Conservation (phyloP, 352 stramenopile genomes). For the Aphanomyces astaci region DNA sequence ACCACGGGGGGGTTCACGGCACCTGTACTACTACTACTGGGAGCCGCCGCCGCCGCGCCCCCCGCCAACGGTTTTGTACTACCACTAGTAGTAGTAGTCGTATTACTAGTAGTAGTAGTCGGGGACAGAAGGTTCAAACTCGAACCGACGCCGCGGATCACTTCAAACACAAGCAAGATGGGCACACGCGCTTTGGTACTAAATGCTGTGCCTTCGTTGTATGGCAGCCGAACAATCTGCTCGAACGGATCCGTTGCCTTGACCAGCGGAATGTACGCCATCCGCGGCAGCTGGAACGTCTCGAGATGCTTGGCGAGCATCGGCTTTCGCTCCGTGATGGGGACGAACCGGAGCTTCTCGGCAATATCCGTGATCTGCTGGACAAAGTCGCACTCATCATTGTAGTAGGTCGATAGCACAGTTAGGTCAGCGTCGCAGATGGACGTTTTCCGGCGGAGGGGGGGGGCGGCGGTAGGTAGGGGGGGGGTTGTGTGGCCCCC, state of each 20-base stretch:
- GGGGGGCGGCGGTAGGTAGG: constrained; percentile 34
- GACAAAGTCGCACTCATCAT: constrained; percentile 82
- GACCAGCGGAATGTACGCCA: constrained; percentile 81
- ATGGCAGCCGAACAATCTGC: constrained; percentile 75
- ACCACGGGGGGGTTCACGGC: neutral
- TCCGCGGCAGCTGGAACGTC: constrained; percentile 74
- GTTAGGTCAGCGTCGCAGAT: constrained; percentile 79
- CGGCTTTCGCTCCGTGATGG: constrained; percentile 68
- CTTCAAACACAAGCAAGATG: constrained; percentile 84
- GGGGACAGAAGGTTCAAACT: constrained; percentile 21
- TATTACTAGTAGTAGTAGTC: too few species aligned
- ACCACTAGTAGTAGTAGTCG: too few species aligned
- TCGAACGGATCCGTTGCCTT: constrained; percentile 85
- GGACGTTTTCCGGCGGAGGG: constrained; percentile 30
- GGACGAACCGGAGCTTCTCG: constrained; percentile 74
- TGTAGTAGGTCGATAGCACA: constrained; percentile 74
- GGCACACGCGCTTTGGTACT: constrained; percentile 80
- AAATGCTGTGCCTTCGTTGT: constrained; percentile 81
- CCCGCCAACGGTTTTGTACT: neutral
- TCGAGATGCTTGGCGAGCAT: constrained; percentile 69
- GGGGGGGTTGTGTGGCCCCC: constrained; percentile 26
- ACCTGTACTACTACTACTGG: neutral
- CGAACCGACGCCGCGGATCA: constrained; percentile 52
- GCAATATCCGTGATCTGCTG: constrained; percentile 84
- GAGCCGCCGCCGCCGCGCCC: neutral